Evolutionary conservation across 2,329 filamentous ascomycete species (phyloP).

Genomic region (Cryoendolithus antarcticus): DNA sequence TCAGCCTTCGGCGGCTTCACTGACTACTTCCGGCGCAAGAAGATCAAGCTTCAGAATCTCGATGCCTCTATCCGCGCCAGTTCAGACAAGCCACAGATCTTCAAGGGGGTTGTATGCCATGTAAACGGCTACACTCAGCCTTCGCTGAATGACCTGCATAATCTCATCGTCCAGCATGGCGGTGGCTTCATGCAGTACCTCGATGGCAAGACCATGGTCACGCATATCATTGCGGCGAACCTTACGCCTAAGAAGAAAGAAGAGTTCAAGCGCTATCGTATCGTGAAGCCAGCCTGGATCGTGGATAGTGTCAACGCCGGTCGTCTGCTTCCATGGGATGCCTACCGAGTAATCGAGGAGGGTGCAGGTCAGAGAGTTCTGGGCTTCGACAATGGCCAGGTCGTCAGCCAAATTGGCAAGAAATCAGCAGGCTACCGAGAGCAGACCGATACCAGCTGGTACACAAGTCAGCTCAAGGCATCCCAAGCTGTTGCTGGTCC

Average conservation of each 20-base stretch:
- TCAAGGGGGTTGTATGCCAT: conserved; percentile 80
- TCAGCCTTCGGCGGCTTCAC: conserved; percentile 80
- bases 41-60: conserved; percentile 91
- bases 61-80: conserved; percentile 68
- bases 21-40: conserved; percentile 92
- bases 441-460: conserved; percentile 73
- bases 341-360: conserved; percentile 75
- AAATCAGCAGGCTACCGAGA: conserved; percentile 59
- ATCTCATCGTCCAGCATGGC: conserved; percentile 80
- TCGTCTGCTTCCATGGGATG: conserved; percentile 70
- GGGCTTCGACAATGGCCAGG: conserved; percentile 46
- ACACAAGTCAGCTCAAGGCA: conserved; percentile 52
- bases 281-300: conserved; percentile 92
- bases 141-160: conserved; percentile 77
- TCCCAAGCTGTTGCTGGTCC: not conserved
- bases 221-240: conserved; percentile 85
- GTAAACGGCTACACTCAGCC: conserved; percentile 96
- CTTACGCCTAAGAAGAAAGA: conserved; percentile 86
- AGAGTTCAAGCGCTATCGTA: conserved; percentile 76
- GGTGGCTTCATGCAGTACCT: conserved; percentile 90
- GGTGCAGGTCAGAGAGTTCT: conserved; percentile 71
- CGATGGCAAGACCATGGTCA: conserved; percentile 86
- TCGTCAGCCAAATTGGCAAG: conserved; percentile 54
- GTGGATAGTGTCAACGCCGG: conserved; percentile 77
- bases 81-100: conserved; percentile 68